These are phyloP conservation scores for Hypocreales sp. DNA, from an alignment of 2,329 filamentous ascomycete species.

Conservation along the genomic window DNA sequence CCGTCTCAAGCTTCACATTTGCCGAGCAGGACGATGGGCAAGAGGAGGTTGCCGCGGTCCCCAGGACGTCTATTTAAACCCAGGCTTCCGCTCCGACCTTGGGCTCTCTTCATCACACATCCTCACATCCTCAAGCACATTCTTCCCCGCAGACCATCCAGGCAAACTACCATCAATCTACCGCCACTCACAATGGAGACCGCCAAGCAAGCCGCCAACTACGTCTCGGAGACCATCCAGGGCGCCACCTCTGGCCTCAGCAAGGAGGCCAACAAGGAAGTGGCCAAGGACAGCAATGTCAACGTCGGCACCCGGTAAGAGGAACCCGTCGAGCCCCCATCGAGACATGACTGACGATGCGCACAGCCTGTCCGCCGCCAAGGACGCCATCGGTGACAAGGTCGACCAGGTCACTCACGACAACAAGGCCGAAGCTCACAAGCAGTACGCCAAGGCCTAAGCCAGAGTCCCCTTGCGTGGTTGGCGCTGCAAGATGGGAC, in stretches of 20 bases:
- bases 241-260: constrained; percentile 36
- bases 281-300: constrained; percentile 47
- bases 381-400: constrained; percentile 34
- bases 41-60: too few species aligned
- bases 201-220: constrained; percentile 48
- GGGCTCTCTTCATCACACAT: not conserved
- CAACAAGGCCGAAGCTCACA: constrained; percentile 25
- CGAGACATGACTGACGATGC: not conserved
- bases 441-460: constrained; percentile 18
- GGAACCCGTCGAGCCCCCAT: not conserved
- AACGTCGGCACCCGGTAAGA: constrained; percentile 36
- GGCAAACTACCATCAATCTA: too few species aligned
- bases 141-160: too few species aligned
- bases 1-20: too few species aligned
- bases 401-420: constrained; percentile 24
- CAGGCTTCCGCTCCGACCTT: not conserved
- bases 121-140: too few species aligned
- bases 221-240: constrained; percentile 52
- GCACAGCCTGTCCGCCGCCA: constrained; percentile 26
- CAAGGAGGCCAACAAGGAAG: constrained; percentile 58
- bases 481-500: not conserved
- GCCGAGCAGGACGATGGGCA: too few species aligned
- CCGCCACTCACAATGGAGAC: constrained; percentile 29
- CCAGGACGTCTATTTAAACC: constrained; percentile 6
- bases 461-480: too few species aligned